phyloP scores from a whole-genome alignment of 306 rosid genomes.

The Prunus kanzakura region DNA sequence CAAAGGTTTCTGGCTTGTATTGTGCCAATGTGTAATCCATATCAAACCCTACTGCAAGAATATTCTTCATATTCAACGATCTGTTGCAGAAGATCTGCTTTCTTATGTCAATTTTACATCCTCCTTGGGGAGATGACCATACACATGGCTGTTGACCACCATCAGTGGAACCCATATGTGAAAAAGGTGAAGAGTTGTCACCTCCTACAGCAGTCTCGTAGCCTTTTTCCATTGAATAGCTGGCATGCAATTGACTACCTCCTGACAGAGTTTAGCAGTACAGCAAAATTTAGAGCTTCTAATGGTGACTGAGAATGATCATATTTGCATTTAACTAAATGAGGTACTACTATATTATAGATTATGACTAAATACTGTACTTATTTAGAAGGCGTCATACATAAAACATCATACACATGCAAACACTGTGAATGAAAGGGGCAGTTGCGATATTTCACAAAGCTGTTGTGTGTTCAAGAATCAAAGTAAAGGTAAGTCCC shows the following conservation, averaged over 20 bases:
- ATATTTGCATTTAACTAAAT: background rate
- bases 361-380: background rate
- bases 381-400: background rate
- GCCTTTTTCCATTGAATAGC: conserved; percentile 50
- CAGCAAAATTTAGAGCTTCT: conserved; percentile 3
- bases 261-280: conserved; percentile 38
- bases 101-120: conserved; percentile 51
- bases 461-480: background rate
- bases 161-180: conserved; percentile 21
- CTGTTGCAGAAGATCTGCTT: conserved; percentile 93
- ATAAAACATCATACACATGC: conserved; percentile 17
- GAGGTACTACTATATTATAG: background rate
- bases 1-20: conserved; percentile 94
- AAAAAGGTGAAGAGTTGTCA: conserved; percentile 24
- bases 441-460: background rate
- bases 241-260: conserved; percentile 40
- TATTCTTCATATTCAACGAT: conserved; percentile 87
- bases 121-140: conserved; percentile 72
- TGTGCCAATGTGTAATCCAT: conserved; percentile 99
- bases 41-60: conserved; percentile 95
- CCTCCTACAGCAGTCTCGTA: conserved; percentile 35
- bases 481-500: background rate
- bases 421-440: conserved; percentile 5
- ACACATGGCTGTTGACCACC: conserved; percentile 39
- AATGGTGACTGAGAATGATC: conserved; percentile 10